Base-by-base conservation (phyloP, 352 stramenopile genomes). In the Phytophthora nicotianae region DNA sequence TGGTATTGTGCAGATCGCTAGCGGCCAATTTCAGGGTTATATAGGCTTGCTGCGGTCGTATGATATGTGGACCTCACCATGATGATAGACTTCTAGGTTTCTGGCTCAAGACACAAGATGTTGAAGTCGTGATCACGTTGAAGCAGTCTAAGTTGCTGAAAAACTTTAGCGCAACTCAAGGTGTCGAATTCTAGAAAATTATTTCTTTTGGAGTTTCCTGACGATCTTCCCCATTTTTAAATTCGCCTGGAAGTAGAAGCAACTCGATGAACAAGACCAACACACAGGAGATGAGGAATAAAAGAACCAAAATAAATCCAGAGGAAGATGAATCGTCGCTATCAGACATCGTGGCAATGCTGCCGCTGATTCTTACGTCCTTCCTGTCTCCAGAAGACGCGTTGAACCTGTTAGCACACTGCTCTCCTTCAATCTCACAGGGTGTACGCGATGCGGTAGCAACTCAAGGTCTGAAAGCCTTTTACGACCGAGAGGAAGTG, bases 331-430 rank as follows among this genome's bases (percentile, higher is more conserved):
- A 35, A 29, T 33, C 23, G 10, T 58, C 38, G 14, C 50, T 67
- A 13, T 56, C 43, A 11, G 65, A 70, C 19, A 54, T 66, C 48
- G 50, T 70, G 17, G 33, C 54, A 32, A n/a, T 74, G 32, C 21
- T 74, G 13, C 54, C 54, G 33, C 26, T 24, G 11, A 46, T 10
- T 50, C 16, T 74, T 17, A 43, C 62, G 7, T 33, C 35, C 35
- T 74, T 68, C 27, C 49, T 74, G 16, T n/a, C 48, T 13, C 66
- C 66, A 6, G 55, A 74, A 37, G 60, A 74, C 33, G 54, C 43
- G 7, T 56, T 67, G 33, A 70, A 49, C 21, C 51, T 71, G 10
- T 41, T 71, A 5, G 41, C 11, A 7, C 33, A 52, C 27, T 67
- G 55, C 27, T 58, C 41, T 24, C 17, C n/a, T 43, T 71, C 46